Evolutionary conservation across 306 rosid genomes (phyloP).

Genomic region (Pyrus pyrifolia): DNA sequence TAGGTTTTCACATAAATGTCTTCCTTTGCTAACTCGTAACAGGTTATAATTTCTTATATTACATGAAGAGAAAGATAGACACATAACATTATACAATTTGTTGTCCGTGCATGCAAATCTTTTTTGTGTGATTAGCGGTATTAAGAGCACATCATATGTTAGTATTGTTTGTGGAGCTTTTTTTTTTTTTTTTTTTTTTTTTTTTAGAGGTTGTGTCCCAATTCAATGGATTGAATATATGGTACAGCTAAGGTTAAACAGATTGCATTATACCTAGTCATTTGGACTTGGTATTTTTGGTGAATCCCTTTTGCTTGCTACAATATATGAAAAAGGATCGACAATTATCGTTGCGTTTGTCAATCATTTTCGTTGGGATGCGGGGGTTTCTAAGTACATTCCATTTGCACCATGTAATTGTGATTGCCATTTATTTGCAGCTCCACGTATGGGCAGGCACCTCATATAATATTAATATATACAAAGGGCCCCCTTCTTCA

Average conservation of each 20-base stretch:
- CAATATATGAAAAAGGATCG: neutral
- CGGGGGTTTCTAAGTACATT: slow-evolving; percentile 22
- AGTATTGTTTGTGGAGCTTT: neutral
- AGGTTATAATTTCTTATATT: neutral
- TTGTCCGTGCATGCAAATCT: neutral
- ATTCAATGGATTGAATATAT: neutral
- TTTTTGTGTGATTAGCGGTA: too few species aligned
- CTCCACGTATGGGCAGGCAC: slow-evolving; percentile 9
- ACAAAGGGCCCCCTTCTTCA: neutral
- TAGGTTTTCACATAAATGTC: too few species aligned
- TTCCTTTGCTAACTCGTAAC: too few species aligned
- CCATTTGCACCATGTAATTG: slow-evolving; percentile 27
- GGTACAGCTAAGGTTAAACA: slow-evolving; percentile 9
- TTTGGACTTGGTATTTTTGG: neutral
- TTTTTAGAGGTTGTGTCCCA: neutral
- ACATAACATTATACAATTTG: too few species aligned
- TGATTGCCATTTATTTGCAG: slow-evolving; percentile 2
- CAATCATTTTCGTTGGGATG: slow-evolving; percentile 20
- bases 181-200: neutral
- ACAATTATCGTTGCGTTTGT: slow-evolving; percentile 10
- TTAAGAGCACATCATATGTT: neutral
- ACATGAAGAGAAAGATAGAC: too few species aligned
- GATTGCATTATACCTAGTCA: slow-evolving; percentile 1
- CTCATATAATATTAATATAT: neutral
- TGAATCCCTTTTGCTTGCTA: neutral